Conservation (phyloP, 768 basidiomycete species). For the Exsudoporus frostii region DNA sequence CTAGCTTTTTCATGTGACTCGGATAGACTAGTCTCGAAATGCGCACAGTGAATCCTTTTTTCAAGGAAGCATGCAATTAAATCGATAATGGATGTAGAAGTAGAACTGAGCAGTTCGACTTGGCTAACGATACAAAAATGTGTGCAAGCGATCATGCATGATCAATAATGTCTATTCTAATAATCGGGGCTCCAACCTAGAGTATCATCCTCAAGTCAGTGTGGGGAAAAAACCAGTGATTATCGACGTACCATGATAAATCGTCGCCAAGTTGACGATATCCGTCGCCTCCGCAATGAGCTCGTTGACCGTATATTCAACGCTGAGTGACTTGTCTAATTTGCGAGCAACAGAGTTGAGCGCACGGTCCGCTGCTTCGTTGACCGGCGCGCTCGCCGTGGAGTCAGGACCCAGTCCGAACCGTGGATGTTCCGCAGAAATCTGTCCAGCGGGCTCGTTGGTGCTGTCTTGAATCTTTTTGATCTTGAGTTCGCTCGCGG, state of each 20-base stretch:
- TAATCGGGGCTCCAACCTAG: slow-evolving; percentile 45
- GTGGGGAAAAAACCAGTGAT: not conserved
- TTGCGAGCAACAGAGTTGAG: slow-evolving; percentile 77
- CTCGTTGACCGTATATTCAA: slow-evolving; percentile 92
- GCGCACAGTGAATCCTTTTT: slow-evolving; percentile 7
- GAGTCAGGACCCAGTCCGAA: slow-evolving; percentile 55
- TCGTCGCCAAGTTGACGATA: slow-evolving; percentile 66
- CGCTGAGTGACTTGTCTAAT: slow-evolving; percentile 79
- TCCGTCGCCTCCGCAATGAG: slow-evolving; percentile 89
- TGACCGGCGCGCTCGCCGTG: slow-evolving; percentile 55
- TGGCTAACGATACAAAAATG: slow-evolving; percentile 2
- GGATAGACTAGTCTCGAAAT: slow-evolving; percentile 26
- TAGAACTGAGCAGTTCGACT: not conserved
- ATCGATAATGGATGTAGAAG: slow-evolving; percentile 11
- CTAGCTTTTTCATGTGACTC: slow-evolving; percentile 13
- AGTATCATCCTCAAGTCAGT: not conserved
- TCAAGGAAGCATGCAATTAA: slow-evolving; percentile 8
- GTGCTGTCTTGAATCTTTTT: slow-evolving; percentile 55
- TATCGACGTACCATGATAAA: slow-evolving; percentile 63
- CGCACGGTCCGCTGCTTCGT: slow-evolving; percentile 89
- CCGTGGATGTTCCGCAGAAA: slow-evolving; percentile 24
- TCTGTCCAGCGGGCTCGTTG: slow-evolving; percentile 23
- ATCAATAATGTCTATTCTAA: slow-evolving; percentile 12
- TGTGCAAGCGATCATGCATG: not conserved
- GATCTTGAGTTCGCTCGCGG: slow-evolving; percentile 72